These are phyloP conservation scores for Arthrobotrys musiformis DNA, from an alignment of 2,329 filamentous ascomycete genomes.

Conservation along the genomic window DNA sequence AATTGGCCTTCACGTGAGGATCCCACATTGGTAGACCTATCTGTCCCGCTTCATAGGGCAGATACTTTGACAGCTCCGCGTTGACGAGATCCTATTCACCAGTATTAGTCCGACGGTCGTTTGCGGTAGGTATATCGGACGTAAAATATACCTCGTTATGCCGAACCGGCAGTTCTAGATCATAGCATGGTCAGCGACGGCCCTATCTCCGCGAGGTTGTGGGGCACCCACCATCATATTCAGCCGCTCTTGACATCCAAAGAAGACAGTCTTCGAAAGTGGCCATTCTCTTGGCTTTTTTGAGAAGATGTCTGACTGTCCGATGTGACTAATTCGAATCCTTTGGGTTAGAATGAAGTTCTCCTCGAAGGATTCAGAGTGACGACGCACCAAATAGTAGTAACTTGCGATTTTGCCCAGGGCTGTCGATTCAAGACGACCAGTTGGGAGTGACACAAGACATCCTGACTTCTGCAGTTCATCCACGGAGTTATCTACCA, in stretches of 20 bases:
- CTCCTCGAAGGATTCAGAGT: neutral
- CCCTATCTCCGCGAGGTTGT: neutral
- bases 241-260: slow-evolving; percentile 92
- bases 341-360: neutral
- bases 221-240: slow-evolving; percentile 74
- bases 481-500: slow-evolving; percentile 85
- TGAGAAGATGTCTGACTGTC: slow-evolving; percentile 86
- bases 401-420: slow-evolving; percentile 99
- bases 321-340: slow-evolving; percentile 74
- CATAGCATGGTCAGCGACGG: slow-evolving; percentile 29
- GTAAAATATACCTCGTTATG: slow-evolving; percentile 77
- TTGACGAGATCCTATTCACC: slow-evolving; percentile 80
- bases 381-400: slow-evolving; percentile 77
- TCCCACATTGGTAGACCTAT: slow-evolving; percentile 93
- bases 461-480: slow-evolving; percentile 88
- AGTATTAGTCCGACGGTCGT: neutral
- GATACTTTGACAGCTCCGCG: slow-evolving; percentile 81
- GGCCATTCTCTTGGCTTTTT: slow-evolving; percentile 78
- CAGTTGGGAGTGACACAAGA: slow-evolving; percentile 82
- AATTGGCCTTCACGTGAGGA: slow-evolving; percentile 94
- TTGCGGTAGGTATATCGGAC: neutral
- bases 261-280: slow-evolving; percentile 83
- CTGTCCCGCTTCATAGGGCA: slow-evolving; percentile 74
- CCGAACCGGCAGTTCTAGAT: slow-evolving; percentile 85
- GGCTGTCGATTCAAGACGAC: slow-evolving; percentile 87